Percentiles rank a stretch among this genome's conserved stretches.
Conservation (phyloP, 139 green algal species). For the Closterium sp. region DNA sequence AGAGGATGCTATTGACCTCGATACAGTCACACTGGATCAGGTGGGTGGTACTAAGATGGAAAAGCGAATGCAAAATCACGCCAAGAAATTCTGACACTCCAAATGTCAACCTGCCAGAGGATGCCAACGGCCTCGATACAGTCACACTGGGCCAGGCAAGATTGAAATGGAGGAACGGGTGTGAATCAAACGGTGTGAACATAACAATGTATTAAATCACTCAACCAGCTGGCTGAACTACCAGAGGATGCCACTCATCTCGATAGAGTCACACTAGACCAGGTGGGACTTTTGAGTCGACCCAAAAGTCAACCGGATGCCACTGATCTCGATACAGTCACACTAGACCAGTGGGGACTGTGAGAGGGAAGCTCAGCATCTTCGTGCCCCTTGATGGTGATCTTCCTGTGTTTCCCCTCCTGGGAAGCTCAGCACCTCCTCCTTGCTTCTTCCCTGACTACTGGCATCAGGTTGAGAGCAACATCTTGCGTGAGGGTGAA, state of each 20-base stretch:
- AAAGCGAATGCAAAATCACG: no score
- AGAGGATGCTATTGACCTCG: constrained; percentile 45
- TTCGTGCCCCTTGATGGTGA: neutral
- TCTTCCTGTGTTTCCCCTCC: neutral
- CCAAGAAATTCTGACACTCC: no score
- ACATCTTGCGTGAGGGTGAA: neutral
- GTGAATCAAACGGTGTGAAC: neutral
- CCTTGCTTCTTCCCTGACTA: no score
- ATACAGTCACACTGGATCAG: constrained; percentile 45
- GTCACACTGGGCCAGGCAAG: constrained; percentile 40
- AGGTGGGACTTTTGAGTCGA: no score
- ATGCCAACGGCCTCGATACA: constrained; percentile 35
- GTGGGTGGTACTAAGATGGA: neutral
- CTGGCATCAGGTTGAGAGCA: no score
- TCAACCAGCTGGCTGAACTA: neutral
- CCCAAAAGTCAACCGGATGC: no score
- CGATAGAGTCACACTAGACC: no score
- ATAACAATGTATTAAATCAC: no score
- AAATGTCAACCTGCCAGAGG: neutral
- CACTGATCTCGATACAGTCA: neutral
- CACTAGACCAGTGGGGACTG: neutral
- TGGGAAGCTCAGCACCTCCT: no score
- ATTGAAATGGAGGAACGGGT: neutral
- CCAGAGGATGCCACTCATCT: constrained; percentile 16
- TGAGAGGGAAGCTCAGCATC: neutral